These are phyloP conservation scores for Cyclostephanos tholiformis DNA, from an alignment of 108 stramenopile genomes.

Conservation along the genomic window DNA sequence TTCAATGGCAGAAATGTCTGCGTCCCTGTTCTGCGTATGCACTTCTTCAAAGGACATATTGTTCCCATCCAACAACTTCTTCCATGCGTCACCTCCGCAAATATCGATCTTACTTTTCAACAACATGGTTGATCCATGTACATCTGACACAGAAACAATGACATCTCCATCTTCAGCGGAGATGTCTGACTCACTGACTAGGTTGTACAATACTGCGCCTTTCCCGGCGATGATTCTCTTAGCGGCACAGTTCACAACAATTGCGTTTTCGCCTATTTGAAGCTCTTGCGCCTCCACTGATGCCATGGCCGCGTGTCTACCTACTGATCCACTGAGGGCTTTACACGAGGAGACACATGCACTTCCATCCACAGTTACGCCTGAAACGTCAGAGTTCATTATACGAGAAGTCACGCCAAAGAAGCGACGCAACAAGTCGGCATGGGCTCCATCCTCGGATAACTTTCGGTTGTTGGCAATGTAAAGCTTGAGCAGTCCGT, in stretches of 20 bases:
- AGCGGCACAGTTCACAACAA: conserved; percentile 97
- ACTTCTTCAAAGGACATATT: conserved; percentile 86
- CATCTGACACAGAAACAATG: conserved; percentile 86
- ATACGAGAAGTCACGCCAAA: conserved; percentile 67
- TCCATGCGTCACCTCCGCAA: conserved; percentile 92
- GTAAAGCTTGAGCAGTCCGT: conserved; percentile 96
- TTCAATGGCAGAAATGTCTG: conserved; percentile 79
- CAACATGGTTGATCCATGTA: conserved; percentile 65
- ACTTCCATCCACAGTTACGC: conserved; percentile 52
- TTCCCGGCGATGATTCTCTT: conserved; percentile 88
- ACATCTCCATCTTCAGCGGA: conserved; percentile 89
- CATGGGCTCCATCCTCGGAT: conserved; percentile 70
- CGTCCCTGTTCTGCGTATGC: conserved; percentile 77
- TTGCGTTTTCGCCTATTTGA: conserved; percentile 86
- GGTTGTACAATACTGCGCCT: conserved; percentile 94
- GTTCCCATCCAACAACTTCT: conserved; percentile 77
- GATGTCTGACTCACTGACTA: conserved; percentile 86
- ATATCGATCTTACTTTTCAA: conserved; percentile 73
- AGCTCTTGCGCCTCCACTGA: conserved; percentile 75
- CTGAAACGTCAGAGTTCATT: conserved; percentile 58
- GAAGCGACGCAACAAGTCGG: conserved; percentile 79
- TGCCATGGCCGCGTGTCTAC: conserved; percentile 73
- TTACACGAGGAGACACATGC: conserved; percentile 75
- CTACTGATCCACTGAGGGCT: conserved; percentile 71
- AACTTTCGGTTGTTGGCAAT: conserved; percentile 86